Base-by-base conservation (phyloP, 2,329 filamentous ascomycete genomes). In the Diaporthe helianthi region DNA sequence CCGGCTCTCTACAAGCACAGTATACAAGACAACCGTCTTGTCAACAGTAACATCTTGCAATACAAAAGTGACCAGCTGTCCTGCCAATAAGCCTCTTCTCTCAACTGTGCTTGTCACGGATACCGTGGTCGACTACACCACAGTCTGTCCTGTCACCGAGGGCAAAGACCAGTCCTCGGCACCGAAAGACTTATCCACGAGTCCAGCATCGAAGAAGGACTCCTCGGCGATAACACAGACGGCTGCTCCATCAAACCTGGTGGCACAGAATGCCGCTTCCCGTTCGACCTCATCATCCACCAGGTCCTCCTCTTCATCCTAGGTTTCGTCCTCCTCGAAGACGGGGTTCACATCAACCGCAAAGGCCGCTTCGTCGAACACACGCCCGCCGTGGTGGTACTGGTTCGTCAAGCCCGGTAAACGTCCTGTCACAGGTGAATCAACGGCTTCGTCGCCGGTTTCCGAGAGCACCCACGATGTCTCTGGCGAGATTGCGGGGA, bases 121-220 rank as follows among this genome's bases (percentile, higher is more conserved):
- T 26, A 22, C 36, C 13, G 55, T 69, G 19, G 33, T 63, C 29
- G 55, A 64, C 12, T 64, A 61, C 29, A 69, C 67, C 5, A 69
- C 67, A 24, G n/a, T 69, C 19, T 69, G 67, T 51, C 67, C 67
- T 12, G 58, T 69, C 19, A 68, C 53, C 22, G 44, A 41, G 10
- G 12, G 6, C 4, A 12, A 47, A 2, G 17, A 4, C 8, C 41
- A 24, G 29, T 49, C 58, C 29, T 49, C 58, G 10, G 19, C 58
- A 22, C 19, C 19, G 10, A 46, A 47, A 15, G 26, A 15, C 17
- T 17, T 41, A 15, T 31, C 41, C 12, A 22, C 38, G 7, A 19
- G 26, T 12, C 22, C 55, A n/a, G 26, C 10, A n/a, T 60, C 54
- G 19, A 22, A 24, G 19, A n/a, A 19, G 22, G 12, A 8, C 12